Percentiles rank a stretch among this genome's conserved stretches.
phyloP scores from a whole-genome alignment of 2,329 filamentous ascomycete genomes.

The Botrytis elliptica region DNA sequence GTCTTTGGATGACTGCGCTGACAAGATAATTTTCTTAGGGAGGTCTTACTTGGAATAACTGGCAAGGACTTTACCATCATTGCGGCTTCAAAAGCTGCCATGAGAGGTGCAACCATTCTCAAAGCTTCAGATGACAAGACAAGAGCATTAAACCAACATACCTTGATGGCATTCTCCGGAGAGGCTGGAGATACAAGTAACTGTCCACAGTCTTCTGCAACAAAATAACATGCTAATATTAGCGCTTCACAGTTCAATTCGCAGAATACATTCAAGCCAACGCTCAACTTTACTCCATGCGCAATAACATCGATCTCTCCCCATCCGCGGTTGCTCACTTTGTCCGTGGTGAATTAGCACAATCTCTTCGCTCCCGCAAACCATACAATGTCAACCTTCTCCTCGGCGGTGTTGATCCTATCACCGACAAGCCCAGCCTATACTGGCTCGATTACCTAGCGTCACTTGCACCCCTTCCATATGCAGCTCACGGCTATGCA shows the following conservation, averaged over 20 bases:
- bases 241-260: constrained; percentile 74
- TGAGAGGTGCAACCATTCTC: constrained; percentile 94
- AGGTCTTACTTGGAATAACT: constrained; percentile 96
- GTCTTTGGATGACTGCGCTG: constrained; percentile 14
- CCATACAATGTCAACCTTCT: constrained; percentile 97
- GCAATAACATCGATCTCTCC: constrained; percentile 89
- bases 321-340: constrained; percentile 89
- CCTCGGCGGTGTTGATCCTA: constrained; percentile 88
- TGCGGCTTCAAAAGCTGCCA: constrained; percentile 94
- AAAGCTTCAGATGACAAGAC: constrained; percentile 98
- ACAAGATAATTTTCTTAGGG: constrained; percentile 55
- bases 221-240: constrained; percentile 20
- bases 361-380: constrained; percentile 83
- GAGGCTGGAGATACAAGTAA: constrained; percentile 93
- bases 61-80: constrained; percentile 99
- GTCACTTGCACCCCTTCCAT: constrained; percentile 81
- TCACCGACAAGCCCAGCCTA: constrained; percentile 84
- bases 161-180: constrained; percentile 90
- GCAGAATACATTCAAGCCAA: constrained; percentile 99
- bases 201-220: constrained; percentile 24
- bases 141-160: constrained; percentile 85
- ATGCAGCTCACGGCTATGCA: constrained; percentile 96
- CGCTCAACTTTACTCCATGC: constrained; percentile 96
- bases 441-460: constrained; percentile 99
- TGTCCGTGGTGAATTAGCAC: constrained; percentile 89